These are phyloP conservation scores for Jatropha podagrica DNA, from an alignment of 441 rosid genomes.

Conservation along the genomic window DNA sequence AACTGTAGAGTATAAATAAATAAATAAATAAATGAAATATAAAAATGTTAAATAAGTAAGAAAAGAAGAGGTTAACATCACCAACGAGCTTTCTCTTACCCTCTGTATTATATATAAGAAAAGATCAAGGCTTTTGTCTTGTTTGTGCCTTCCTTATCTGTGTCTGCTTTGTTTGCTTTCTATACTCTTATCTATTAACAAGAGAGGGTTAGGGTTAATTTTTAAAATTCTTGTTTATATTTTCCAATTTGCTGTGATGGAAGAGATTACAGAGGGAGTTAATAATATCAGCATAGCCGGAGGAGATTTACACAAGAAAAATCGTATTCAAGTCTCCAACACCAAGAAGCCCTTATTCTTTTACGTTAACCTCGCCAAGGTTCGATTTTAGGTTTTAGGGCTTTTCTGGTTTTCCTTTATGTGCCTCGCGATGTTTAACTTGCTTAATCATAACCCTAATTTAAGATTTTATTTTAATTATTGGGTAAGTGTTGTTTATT, in stretches of 20 bases:
- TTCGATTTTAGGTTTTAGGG: not conserved
- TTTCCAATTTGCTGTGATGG: constrained; percentile 42
- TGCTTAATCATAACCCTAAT: not conserved
- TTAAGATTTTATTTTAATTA: not conserved
- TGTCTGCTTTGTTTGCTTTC: not conserved
- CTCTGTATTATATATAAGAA: too few species aligned
- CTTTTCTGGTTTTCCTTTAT: not conserved
- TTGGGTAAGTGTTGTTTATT: not conserved
- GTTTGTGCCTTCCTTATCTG: not conserved
- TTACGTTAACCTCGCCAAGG: constrained; percentile 97
- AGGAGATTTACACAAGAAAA: constrained; percentile 50
- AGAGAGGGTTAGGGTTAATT: not conserved
- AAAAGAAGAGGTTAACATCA: too few species aligned
- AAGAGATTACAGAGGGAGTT: constrained; percentile 70
- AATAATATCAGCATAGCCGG: constrained; percentile 53
- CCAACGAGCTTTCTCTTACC: not conserved
- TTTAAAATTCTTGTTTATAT: not conserved
- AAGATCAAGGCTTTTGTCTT: not conserved
- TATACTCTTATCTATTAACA: not conserved
- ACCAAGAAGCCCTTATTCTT: constrained; percentile 91
- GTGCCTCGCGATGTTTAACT: not conserved
- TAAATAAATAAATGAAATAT: too few species aligned
- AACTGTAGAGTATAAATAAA: too few species aligned
- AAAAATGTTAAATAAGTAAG: too few species aligned
- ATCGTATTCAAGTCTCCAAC: constrained; percentile 91